These are phyloP conservation scores for Backusella morwellensis DNA, from an alignment of 192 early-diverging fungal genomes.

Conservation along the genomic window DNA sequence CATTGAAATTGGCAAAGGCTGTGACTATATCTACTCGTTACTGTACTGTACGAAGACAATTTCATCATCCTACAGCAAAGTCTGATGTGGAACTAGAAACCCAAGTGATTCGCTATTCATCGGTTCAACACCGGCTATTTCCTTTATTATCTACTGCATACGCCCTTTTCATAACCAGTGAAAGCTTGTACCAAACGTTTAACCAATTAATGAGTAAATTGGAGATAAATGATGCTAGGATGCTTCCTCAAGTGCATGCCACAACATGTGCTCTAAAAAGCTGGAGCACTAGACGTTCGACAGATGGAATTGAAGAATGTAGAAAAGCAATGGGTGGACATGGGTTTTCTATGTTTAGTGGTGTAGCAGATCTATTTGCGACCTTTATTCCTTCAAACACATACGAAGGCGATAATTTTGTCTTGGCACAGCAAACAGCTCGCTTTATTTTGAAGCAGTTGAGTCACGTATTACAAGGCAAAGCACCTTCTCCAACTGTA, in stretches of 20 bases:
- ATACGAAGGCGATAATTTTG: conserved; percentile 66
- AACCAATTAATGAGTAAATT: conserved; percentile 51
- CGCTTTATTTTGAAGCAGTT: conserved; percentile 69
- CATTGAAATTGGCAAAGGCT: conserved; percentile 52
- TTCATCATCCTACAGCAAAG: conserved; percentile 32
- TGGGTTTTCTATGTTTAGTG: conserved; percentile 66
- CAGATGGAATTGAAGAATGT: conserved; percentile 65
- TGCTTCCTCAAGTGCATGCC: conserved; percentile 64
- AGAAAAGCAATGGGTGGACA: conserved; percentile 73
- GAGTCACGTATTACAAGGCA: conserved; percentile 36
- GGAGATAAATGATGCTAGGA: conserved; percentile 45
- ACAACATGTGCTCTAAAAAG: conserved; percentile 65
- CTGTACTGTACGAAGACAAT: conserved; percentile 64
- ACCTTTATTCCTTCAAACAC: conserved; percentile 56
- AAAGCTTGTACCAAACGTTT: conserved; percentile 48
- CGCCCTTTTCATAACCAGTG: conserved; percentile 59
- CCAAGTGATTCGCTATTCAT: conserved; percentile 64
- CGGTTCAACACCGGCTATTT: conserved; percentile 63
- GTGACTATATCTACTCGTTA: conserved; percentile 65
- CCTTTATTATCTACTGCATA: conserved; percentile 63
- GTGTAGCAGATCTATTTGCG: conserved; percentile 58
- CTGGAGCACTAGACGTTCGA: conserved; percentile 51
- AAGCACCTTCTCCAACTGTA: conserved; percentile 30
- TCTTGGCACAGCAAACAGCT: conserved; percentile 66
- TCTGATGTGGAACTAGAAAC: conserved; percentile 41